Percentiles rank a stretch among this genome's conserved stretches.
Evolutionary conservation across 495 filamentous ascomycete genomes (phyloP).

Genomic region (Clavariopsis aquatica): DNA sequence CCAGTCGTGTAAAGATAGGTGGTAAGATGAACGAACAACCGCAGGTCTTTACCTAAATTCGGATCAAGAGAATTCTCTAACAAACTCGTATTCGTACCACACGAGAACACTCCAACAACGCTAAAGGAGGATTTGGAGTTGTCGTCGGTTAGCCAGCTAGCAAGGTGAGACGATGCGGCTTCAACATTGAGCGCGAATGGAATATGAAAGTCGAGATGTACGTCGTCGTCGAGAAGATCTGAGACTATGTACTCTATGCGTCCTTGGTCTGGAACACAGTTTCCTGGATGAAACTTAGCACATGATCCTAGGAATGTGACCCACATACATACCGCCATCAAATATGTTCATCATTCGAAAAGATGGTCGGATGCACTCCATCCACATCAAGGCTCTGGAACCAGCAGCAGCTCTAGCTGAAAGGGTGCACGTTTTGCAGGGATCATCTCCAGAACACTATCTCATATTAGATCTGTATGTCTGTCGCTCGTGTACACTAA

Average conservation of each 20-base stretch:
- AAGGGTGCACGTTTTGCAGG: constrained; percentile 24
- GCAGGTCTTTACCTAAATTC: constrained; percentile 17
- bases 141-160: constrained; percentile 26
- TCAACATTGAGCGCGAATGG: constrained; percentile 28
- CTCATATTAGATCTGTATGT: constrained; percentile 7
- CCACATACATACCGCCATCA: constrained; percentile 3
- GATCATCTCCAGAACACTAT: constrained; percentile 32
- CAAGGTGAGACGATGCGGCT: constrained; percentile 27
- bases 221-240: constrained; percentile 29
- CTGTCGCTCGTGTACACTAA: background rate
- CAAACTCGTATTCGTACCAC: constrained; percentile 29
- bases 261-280: background rate
- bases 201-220: constrained; percentile 29
- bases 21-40: constrained; percentile 27
- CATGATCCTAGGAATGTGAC: background rate
- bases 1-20: constrained; percentile 28
- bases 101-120: constrained; percentile 28
- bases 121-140: constrained; percentile 8
- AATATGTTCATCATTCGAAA: constrained; percentile 25
- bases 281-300: constrained; percentile 1
- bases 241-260: constrained; percentile 12
- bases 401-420: constrained; percentile 23
- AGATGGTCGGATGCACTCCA: constrained; percentile 26
- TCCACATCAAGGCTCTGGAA: constrained; percentile 24
- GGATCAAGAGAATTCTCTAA: constrained; percentile 24